Conservation (phyloP, 2,329 filamentous ascomycete genomes). For the Escovopsis sp. region DNA sequence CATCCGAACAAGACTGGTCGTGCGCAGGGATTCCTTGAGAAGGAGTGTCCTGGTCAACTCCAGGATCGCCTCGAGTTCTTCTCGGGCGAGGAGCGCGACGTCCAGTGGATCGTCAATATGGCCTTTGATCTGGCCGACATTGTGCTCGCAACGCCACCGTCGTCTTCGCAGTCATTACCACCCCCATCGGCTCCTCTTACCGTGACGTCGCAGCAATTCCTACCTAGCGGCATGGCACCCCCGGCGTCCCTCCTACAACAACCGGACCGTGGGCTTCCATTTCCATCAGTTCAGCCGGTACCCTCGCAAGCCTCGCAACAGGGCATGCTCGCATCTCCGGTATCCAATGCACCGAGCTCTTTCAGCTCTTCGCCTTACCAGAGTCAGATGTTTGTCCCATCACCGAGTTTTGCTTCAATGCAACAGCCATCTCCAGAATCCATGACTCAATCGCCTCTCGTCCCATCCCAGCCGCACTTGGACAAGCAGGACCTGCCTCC, state of each 20-base stretch:
- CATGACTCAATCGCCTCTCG: constrained; percentile 17
- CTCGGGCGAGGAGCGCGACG: constrained; percentile 40
- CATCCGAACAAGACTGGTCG: constrained; percentile 40
- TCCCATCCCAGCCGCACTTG: constrained; percentile 14
- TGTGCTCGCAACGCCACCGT: constrained; percentile 21
- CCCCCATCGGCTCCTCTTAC: too few relatives aligned
- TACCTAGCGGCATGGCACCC: constrained; percentile 1
- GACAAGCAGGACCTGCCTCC: constrained; percentile 24
- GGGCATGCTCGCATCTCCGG: constrained; percentile 15
- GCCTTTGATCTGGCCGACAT: constrained; percentile 43
- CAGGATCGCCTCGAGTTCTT: constrained; percentile 54
- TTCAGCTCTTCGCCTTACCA: constrained; percentile 14
- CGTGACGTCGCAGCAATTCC: constrained; percentile 9
- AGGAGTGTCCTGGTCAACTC: constrained; percentile 46
- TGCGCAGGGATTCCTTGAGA: constrained; percentile 44
- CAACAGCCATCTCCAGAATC: constrained; percentile 18
- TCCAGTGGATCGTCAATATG: constrained; percentile 40
- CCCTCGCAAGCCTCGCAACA: constrained; percentile 18
- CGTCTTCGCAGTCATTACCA: constrained; percentile 1
- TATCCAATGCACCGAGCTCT: constrained; percentile 7
- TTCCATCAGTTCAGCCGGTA: constrained; percentile 12
- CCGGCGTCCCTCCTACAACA: constrained; percentile 1
- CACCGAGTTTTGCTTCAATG: constrained; percentile 15
- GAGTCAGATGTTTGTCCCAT: constrained; percentile 19
- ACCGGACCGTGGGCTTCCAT: constrained; percentile 16